phyloP scores from a whole-genome alignment of 2,329 filamentous ascomycete genomes.

The Harringtonia lauricola region DNA sequence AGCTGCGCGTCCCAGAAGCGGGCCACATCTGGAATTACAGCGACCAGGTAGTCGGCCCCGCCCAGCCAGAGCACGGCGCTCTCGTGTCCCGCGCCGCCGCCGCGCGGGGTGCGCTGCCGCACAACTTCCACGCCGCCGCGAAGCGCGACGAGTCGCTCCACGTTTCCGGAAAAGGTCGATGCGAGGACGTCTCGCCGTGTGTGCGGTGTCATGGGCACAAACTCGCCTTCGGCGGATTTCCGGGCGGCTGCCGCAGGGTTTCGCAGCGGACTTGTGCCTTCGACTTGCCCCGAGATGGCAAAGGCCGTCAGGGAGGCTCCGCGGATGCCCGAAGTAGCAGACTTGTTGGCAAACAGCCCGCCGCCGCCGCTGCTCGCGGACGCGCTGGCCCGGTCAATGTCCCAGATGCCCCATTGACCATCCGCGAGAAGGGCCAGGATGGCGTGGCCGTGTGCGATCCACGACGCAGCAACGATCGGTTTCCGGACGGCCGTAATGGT shows the following conservation, averaged over 20 bases:
- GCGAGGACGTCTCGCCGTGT: slow-evolving; percentile 42
- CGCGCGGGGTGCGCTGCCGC: slow-evolving; percentile 27
- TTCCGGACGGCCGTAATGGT: slow-evolving; percentile 35
- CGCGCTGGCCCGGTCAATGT: slow-evolving; percentile 47
- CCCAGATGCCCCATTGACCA: slow-evolving; percentile 59
- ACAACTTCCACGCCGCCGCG: slow-evolving; percentile 41
- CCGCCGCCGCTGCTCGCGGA: slow-evolving; percentile 15
- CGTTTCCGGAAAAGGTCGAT: slow-evolving; percentile 28
- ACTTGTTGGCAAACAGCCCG: slow-evolving; percentile 28
- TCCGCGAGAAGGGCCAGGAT: slow-evolving; percentile 48
- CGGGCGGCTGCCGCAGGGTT: slow-evolving; percentile 23
- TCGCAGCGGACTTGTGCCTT: slow-evolving; percentile 47
- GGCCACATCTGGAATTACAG: slow-evolving; percentile 41
- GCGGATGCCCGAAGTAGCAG: slow-evolving; percentile 38
- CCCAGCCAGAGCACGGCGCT: slow-evolving; percentile 46
- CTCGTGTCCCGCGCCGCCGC: slow-evolving; percentile 37
- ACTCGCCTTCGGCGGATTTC: slow-evolving; percentile 32
- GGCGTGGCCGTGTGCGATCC: slow-evolving; percentile 50
- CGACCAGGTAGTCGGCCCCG: slow-evolving; percentile 40
- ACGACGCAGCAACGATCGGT: slow-evolving; percentile 49
- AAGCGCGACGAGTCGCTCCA: slow-evolving; percentile 40
- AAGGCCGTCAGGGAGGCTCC: slow-evolving; percentile 50
- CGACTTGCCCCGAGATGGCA: slow-evolving; percentile 46
- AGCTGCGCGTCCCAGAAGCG: slow-evolving; percentile 51
- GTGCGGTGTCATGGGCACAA: slow-evolving; percentile 54